Percentiles rank a stretch among this genome's conserved stretches.
Conservation (phyloP, 768 basidiomycete species). For the Pleurotus giganteus region DNA sequence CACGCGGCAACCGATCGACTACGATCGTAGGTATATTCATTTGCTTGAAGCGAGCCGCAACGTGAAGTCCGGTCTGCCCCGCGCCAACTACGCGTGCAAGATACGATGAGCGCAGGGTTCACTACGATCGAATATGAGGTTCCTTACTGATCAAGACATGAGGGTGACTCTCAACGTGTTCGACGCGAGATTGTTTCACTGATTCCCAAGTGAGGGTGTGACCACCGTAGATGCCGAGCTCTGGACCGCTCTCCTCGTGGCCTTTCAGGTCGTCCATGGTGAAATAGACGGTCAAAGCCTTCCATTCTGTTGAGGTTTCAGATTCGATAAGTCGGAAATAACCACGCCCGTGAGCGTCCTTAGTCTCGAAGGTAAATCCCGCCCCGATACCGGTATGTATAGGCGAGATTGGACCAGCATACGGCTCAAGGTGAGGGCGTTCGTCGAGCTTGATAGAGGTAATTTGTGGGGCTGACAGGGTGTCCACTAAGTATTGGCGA, state of each 20-base stretch:
- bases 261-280: background rate
- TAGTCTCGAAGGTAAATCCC: background rate
- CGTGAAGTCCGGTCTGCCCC: conserved; percentile 39
- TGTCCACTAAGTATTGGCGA: conserved; percentile 29
- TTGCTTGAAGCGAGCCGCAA: conserved; percentile 40
- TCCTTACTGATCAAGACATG: background rate
- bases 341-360: background rate
- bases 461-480: conserved; percentile 20
- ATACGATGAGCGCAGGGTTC: background rate
- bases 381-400: background rate
- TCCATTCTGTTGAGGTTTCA: conserved; percentile 2
- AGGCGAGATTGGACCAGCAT: conserved; percentile 8
- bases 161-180: background rate
- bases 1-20: conserved; percentile 29
- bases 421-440: conserved; percentile 18
- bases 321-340: background rate
- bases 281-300: background rate
- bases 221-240: conserved; percentile 28
- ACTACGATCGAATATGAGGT: background rate
- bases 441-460: conserved; percentile 22
- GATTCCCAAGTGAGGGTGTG: conserved; percentile 33
- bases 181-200: conserved; percentile 7
- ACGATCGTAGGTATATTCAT: conserved; percentile 37
- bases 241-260: conserved; percentile 14
- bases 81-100: conserved; percentile 11